Conservation (phyloP, 495 filamentous ascomycete genomes). For the Neurospora intermedia region DNA sequence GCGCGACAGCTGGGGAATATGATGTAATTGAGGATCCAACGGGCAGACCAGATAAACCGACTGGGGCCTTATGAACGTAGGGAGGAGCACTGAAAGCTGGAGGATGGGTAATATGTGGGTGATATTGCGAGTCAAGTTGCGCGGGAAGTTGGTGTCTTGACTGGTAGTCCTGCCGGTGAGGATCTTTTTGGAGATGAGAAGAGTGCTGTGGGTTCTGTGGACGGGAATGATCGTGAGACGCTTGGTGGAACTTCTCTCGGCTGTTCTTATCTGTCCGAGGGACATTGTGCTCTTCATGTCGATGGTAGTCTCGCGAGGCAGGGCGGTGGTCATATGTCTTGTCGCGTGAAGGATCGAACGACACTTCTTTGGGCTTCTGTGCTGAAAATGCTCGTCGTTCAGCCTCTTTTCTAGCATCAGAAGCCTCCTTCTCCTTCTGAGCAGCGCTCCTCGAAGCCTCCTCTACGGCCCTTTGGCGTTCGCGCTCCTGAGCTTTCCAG, state of each 20-base stretch:
- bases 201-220: no score
- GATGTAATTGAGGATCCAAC: neutral
- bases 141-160: no score
- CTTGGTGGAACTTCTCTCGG: fast-evolving
- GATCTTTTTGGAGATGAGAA: no score
- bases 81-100: neutral
- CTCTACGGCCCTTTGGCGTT: neutral
- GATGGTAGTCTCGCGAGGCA: neutral
- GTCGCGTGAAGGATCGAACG: neutral
- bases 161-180: no score
- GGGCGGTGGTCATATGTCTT: neutral
- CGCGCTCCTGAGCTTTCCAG: neutral
- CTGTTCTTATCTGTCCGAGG: fast-evolving
- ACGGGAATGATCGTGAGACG: neutral
- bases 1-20: neutral
- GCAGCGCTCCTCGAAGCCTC: neutral
- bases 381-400: neutral
- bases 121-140: no score
- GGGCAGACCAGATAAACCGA: neutral
- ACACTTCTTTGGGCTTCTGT: neutral
- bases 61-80: neutral
- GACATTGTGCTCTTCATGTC: neutral
- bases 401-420: neutral
- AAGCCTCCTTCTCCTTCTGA: neutral
- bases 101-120: no score